Conservation (phyloP, 768 basidiomycete genomes). For the Termitomyces sp. region DNA sequence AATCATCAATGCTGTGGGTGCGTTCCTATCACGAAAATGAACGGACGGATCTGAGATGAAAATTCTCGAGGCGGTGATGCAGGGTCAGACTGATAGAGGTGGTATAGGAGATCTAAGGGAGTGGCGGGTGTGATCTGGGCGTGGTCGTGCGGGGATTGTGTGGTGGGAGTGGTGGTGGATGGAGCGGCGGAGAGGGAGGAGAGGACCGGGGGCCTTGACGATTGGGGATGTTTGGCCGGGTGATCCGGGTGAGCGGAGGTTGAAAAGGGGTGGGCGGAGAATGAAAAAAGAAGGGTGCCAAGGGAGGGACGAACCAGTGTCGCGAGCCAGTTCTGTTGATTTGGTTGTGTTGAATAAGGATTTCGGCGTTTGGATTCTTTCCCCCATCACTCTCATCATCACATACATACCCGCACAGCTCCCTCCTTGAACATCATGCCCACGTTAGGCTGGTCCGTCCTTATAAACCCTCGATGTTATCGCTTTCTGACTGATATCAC, state of each 20-base stretch:
- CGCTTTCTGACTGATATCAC: conserved; percentile 17
- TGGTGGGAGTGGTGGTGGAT: too few relatives aligned
- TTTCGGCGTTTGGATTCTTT: background rate
- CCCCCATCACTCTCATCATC: conserved; percentile 5
- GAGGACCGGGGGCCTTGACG: background rate
- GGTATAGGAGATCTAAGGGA: too few relatives aligned
- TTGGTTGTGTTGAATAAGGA: conserved; percentile 1
- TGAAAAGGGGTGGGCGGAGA: background rate
- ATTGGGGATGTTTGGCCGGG: background rate
- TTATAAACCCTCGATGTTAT: background rate
- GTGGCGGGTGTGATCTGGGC: too few relatives aligned
- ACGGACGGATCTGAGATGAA: too few relatives aligned
- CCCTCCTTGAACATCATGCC: conserved; percentile 4
- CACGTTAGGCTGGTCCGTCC: conserved; percentile 4
- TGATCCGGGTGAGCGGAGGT: background rate
- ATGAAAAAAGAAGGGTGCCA: background rate
- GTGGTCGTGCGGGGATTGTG: too few relatives aligned
- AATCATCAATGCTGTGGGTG: too few relatives aligned
- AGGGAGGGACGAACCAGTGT: background rate
- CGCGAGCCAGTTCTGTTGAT: background rate
- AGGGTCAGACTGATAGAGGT: too few relatives aligned
- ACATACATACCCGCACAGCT: conserved; percentile 1
- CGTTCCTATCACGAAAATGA: too few relatives aligned
- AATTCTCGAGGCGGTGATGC: too few relatives aligned
- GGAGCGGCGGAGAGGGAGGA: background rate